phyloP scores from a whole-genome alignment of 495 filamentous ascomycete genomes.

The Xylaria longipes region DNA sequence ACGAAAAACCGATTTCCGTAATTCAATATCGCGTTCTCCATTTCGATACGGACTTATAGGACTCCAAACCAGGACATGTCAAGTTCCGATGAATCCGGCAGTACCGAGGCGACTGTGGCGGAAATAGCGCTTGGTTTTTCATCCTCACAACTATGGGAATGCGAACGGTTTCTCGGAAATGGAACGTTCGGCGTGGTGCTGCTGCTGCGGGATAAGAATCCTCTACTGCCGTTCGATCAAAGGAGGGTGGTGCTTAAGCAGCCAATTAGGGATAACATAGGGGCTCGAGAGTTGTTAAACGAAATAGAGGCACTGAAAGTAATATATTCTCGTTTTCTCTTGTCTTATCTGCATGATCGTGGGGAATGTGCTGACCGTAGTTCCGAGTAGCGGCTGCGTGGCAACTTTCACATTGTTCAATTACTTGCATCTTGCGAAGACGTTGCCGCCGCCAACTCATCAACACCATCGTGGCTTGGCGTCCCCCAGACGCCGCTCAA shows the following conservation, averaged over 20 bases:
- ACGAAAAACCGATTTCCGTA: background rate
- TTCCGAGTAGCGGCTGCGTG: background rate
- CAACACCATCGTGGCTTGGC: background rate
- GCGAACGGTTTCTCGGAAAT: background rate
- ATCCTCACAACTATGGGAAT: background rate
- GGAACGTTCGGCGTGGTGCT: background rate
- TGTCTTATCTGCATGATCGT: background rate
- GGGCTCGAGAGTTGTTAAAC: background rate
- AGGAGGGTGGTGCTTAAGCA: background rate
- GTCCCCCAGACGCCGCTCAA: background rate
- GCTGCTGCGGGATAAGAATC: background rate
- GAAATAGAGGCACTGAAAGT: background rate
- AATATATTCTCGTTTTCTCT: background rate
- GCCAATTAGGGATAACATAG: background rate
- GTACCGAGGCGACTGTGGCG: background rate
- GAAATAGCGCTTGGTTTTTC: background rate
- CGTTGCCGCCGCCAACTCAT: background rate
- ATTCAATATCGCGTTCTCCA: background rate
- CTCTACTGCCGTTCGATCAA: background rate
- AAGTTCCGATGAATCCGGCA: background rate
- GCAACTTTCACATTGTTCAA: background rate
- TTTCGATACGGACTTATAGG: background rate
- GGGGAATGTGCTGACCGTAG: background rate
- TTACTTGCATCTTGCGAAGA: background rate
- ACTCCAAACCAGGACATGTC: background rate